Conservation (phyloP, 1,139 yeast species). For the Lodderomyces theae region DNA sequence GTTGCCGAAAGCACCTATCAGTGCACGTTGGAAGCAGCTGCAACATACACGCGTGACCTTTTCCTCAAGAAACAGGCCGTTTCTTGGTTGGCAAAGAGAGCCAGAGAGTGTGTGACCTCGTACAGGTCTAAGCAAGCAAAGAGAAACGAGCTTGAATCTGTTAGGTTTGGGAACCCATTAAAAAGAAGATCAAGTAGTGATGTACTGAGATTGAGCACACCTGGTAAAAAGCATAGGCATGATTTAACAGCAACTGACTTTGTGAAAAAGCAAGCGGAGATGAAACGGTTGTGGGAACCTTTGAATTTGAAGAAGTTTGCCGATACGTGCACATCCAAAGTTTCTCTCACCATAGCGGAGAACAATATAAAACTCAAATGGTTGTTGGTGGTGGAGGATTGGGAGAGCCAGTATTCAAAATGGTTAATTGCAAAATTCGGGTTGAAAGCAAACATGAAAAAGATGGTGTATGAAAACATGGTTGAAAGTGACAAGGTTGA, state of each 20-base stretch:
- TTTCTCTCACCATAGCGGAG: slow-evolving; percentile 22
- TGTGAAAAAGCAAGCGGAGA: slow-evolving; percentile 27
- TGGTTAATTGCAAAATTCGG: slow-evolving; percentile 46
- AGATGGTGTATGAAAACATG: slow-evolving; percentile 25
- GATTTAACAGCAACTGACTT: slow-evolving; percentile 15
- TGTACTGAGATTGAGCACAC: slow-evolving; percentile 1
- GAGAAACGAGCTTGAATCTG: slow-evolving; percentile 42
- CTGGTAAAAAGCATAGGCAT: slow-evolving; percentile 11
- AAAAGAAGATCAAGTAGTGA: slow-evolving; percentile 22
- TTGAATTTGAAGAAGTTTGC: slow-evolving; percentile 28
- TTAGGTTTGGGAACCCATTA: slow-evolving; percentile 25
- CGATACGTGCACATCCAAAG: slow-evolving; percentile 21
- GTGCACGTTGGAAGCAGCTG: slow-evolving; percentile 38
- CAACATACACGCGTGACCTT: slow-evolving; percentile 29
- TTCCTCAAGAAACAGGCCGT: slow-evolving; percentile 26
- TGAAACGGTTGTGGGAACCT: slow-evolving; percentile 42
- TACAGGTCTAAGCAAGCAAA: slow-evolving; percentile 28
- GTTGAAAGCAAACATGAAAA: slow-evolving; percentile 28
- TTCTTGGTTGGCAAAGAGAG: slow-evolving; percentile 24
- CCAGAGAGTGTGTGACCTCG: slow-evolving; percentile 21
- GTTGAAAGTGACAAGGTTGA: slow-evolving; percentile 23
- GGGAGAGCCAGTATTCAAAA: slow-evolving; percentile 40
- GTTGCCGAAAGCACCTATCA: slow-evolving; percentile 53
- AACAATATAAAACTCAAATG: slow-evolving; percentile 25
- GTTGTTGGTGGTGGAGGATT: slow-evolving; percentile 44